Conservation (phyloP, 495 filamentous ascomycete species). For the Penicillium canariense region DNA sequence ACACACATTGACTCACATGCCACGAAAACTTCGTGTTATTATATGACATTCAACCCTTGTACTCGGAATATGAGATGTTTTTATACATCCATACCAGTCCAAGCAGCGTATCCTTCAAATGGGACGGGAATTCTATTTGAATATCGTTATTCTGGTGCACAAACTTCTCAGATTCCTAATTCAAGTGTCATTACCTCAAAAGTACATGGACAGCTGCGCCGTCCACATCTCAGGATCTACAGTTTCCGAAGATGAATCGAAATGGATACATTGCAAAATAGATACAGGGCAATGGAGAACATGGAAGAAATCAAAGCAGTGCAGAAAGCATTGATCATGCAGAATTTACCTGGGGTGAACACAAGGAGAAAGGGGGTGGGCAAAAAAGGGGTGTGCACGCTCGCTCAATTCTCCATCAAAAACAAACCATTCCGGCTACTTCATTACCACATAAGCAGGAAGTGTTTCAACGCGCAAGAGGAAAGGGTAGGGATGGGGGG, state of each 20-base stretch:
- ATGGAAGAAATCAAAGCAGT: slow-evolving; percentile 13
- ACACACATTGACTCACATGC: too few species aligned
- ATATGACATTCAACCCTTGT: too few species aligned
- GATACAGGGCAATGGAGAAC: slow-evolving; percentile 22
- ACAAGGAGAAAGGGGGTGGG: slow-evolving; percentile 11
- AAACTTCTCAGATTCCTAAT: too few species aligned
- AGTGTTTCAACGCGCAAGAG: not conserved
- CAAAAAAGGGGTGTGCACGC: slow-evolving; percentile 25
- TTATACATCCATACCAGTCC: too few species aligned
- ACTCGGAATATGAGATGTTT: too few species aligned
- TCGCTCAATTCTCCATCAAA: slow-evolving; percentile 30
- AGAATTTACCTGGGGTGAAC: slow-evolving; percentile 20
- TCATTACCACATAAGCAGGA: slow-evolving; percentile 26
- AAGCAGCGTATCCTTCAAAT: too few species aligned
- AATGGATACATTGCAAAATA: slow-evolving; percentile 28
- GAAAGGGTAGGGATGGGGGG: not conserved
- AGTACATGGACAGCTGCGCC: too few species aligned
- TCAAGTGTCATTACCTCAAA: too few species aligned
- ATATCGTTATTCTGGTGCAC: too few species aligned
- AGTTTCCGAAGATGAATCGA: not conserved
- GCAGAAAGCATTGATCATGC: slow-evolving; percentile 19
- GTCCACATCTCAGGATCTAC: too few species aligned
- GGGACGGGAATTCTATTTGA: too few species aligned
- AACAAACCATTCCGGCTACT: slow-evolving; percentile 16
- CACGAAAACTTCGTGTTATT: too few species aligned